Evolutionary conservation across 192 early-diverging fungal species (phyloP), one percentile per base, ranked within the genome.

Genomic region (Radiomyces spectabilis): DNA sequence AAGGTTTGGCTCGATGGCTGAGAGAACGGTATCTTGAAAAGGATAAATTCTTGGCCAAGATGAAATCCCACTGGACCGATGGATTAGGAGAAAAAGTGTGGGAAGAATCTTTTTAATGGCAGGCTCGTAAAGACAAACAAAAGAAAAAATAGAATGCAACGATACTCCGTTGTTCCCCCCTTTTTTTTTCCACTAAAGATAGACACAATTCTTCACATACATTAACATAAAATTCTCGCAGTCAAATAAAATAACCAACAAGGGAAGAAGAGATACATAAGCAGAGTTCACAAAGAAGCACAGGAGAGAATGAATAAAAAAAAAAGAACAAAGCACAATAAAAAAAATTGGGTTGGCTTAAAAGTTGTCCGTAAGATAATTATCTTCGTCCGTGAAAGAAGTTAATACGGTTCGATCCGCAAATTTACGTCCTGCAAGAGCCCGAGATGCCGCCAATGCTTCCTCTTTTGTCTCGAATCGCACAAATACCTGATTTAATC

Each of bases 341-440:
- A n/a, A n/a, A n/a, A n/a, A n/a, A n/a, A n/a, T n/a, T n/a, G n/a
- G n/a, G n/a, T n/a, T n/a, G n/a, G n/a, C n/a, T 42, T 72, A 86
- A 53, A 81, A 85, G 49, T 92, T 82, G 5, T 76, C 74, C 35
- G 69, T 69, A 18, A 63, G 47, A 65, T 87, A 95, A 55, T 81
- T 81, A 4, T 83, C 78, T 49, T 92, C 85, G 22, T 84, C 67
- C 47, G 83, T 86, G 62, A 84, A 97, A 12, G 90, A 80, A 9
- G 93, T 84, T 49, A 98, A 66, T 30, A 98, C 94, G 4, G 93
- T 98, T 24, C 94, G 78, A 29, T 92, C 89, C 34, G 85, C 85
- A 69, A 98, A 98, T 74, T 87, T 91, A 31, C 95, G 81, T 29
- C 95, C 95, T 18, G 93, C 91, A 39, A 98, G 74, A 10, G 91